These are phyloP conservation scores for Plantago major DNA, from an alignment of 257 asterid genomes.

Conservation along the genomic window DNA sequence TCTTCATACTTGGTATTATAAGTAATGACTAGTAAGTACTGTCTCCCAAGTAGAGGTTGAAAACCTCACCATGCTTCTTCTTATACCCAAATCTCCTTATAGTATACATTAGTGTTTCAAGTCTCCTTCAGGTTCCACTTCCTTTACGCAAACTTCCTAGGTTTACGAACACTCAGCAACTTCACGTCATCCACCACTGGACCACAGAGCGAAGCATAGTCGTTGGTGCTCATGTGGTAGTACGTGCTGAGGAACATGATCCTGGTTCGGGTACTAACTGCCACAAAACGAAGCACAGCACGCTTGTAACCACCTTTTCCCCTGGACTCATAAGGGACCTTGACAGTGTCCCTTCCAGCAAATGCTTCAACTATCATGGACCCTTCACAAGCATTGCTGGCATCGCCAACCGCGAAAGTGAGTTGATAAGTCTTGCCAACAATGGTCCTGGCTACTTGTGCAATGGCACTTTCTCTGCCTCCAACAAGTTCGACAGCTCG, in stretches of 20 bases:
- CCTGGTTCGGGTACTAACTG: constrained; percentile 49
- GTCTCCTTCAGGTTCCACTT: neutral
- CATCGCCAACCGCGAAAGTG: constrained; percentile 81
- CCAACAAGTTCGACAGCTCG: constrained; percentile 91
- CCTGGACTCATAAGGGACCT: constrained; percentile 72
- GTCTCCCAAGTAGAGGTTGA: neutral
- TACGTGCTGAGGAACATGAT: constrained; percentile 84
- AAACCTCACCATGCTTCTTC: constrained; percentile 2
- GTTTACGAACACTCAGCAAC: constrained; percentile 68
- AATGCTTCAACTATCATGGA: constrained; percentile 93
- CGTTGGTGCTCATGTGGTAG: constrained; percentile 84
- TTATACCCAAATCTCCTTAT: constrained; percentile 11
- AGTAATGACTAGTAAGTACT: neutral
- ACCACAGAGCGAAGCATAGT: constrained; percentile 87
- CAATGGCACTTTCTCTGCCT: constrained; percentile 94
- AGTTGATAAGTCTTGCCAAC: constrained; percentile 65
- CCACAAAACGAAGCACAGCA: constrained; percentile 69
- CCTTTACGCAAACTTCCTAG: constrained; percentile 38
- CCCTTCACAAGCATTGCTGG: constrained; percentile 80
- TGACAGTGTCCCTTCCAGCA: constrained; percentile 68
- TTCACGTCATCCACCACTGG: constrained; percentile 81
- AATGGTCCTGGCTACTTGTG: constrained; percentile 66
- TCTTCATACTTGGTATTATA: neutral
- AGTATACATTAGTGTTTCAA: constrained; percentile 9
- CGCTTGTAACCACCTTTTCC: constrained; percentile 91